phyloP scores from a whole-genome alignment of 1,284 basidiomycete species.

The Mycena sp. region DNA sequence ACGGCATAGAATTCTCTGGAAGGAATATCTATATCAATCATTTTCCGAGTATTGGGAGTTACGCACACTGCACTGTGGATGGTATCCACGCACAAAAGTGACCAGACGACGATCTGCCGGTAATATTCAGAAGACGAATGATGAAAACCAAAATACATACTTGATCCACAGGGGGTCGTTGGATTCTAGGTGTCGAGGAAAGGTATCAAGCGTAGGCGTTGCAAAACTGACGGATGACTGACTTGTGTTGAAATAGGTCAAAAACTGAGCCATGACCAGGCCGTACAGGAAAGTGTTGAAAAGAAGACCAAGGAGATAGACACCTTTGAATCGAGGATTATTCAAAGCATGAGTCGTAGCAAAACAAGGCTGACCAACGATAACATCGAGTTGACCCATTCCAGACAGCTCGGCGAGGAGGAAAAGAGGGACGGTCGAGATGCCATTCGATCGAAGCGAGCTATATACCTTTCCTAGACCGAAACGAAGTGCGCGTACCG shows the following conservation, averaged over 20 bases:
- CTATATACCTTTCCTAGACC: no score
- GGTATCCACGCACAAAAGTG: conserved; percentile 34
- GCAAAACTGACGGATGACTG: neutral
- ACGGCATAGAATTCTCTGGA: conserved; percentile 36
- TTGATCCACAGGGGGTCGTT: conserved; percentile 39
- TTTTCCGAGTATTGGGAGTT: neutral
- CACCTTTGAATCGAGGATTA: neutral
- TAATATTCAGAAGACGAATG: neutral
- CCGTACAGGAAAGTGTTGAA: conserved; percentile 23
- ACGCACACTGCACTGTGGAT: conserved; percentile 39
- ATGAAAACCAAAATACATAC: conserved; percentile 22
- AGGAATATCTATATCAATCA: neutral
- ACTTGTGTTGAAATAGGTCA: conserved; percentile 22
- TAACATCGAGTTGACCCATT: neutral
- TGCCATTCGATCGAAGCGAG: no score
- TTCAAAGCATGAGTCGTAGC: neutral
- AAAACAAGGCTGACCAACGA: neutral
- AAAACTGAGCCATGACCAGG: conserved; percentile 12
- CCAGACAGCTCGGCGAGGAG: no score
- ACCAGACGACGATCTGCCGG: conserved; percentile 29
- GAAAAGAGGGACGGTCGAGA: no score
- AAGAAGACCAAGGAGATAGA: conserved; percentile 13
- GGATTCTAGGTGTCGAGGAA: conserved; percentile 30
- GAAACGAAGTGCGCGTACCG: no score
- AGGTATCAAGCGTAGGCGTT: neutral